These are phyloP conservation scores for Russula foetens DNA, from an alignment of 768 basidiomycete genomes.

Conservation along the genomic window DNA sequence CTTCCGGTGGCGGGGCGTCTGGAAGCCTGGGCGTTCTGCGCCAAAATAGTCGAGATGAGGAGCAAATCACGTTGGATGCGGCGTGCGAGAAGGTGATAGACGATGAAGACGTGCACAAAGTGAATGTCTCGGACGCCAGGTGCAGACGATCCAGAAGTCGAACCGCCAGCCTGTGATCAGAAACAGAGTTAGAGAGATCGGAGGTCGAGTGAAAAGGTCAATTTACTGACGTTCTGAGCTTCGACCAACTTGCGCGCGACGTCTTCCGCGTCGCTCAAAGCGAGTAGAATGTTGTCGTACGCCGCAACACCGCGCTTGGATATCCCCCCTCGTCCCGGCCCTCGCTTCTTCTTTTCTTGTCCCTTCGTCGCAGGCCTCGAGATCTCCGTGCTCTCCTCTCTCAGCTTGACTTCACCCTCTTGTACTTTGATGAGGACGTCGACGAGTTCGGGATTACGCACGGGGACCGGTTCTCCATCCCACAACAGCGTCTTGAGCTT, in stretches of 20 bases:
- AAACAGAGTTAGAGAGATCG: background rate
- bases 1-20: conserved; percentile 21
- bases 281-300: conserved; percentile 77
- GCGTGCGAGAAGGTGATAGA: conserved; percentile 79
- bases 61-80: conserved; percentile 87
- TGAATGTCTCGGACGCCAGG: conserved; percentile 61
- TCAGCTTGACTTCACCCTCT: conserved; percentile 58
- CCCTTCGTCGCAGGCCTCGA: conserved; percentile 24
- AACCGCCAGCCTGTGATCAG: conserved; percentile 32
- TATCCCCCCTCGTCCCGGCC: conserved; percentile 30
- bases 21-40: conserved; percentile 27
- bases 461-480: conserved; percentile 78
- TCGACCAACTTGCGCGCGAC: conserved; percentile 74
- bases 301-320: conserved; percentile 76
- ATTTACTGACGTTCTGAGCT: conserved; percentile 61
- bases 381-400: conserved; percentile 27
- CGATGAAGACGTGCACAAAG: conserved; percentile 80
- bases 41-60: conserved; percentile 57
- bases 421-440: conserved; percentile 80
- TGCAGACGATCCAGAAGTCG: conserved; percentile 31
- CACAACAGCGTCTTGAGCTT: conserved; percentile 57
- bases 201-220: background rate
- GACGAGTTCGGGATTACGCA: conserved; percentile 87
- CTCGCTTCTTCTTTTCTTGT: conserved; percentile 31
- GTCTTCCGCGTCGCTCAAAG: conserved; percentile 85